Evolutionary conservation across 257 asterid genomes (phyloP), one percentile per base, ranked within the genome.

Genomic region (Lantana camara): DNA sequence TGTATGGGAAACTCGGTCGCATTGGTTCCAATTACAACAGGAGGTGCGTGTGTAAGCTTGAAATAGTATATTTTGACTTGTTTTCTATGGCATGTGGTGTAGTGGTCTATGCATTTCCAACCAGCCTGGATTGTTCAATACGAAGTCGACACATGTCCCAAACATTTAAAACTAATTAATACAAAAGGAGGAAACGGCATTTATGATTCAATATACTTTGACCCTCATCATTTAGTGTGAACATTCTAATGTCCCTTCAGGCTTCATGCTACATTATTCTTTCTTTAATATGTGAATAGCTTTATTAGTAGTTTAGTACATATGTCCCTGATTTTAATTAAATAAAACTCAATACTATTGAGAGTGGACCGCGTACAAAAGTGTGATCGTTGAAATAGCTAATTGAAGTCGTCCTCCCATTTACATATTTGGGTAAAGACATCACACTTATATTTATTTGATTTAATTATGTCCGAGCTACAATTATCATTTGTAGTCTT

Each of bases 81-180:
- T 53, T 45, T 64, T 35, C 17, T 47, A 71, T 49, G 42, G 15
- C 71, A 66, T 32, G 77, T 71, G 70, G 54, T 38, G 44, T 35
- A 40, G 70, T 67, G 64, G 71, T 62, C 63, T 44, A 45, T 20
- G 71, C 70, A 35, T 38, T 63, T 45, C 15, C 35, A 1, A 53
- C 55, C 76, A 53, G 61, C 77, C 74, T 48, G 57, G 69, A 70
- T 66, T 67, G 62, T 22, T 62, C 22, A 53, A 51, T 67, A 60
- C 56, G 21, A 27, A 50, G 38, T 40, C 52, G 64, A 66, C 68
- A 73, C 15, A 9, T 24, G 73, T 60, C 62, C 64, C 66, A 11
- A 45, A 63, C 52, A 54, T 56, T 27, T 51, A 19, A 34, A 70
- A 61, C 22, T 32, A 10, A 29, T 16, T 17, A 15, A 54, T 17